Base-by-base conservation (phyloP, 208 protist genomes). In the Crithidia sp. region DNA sequence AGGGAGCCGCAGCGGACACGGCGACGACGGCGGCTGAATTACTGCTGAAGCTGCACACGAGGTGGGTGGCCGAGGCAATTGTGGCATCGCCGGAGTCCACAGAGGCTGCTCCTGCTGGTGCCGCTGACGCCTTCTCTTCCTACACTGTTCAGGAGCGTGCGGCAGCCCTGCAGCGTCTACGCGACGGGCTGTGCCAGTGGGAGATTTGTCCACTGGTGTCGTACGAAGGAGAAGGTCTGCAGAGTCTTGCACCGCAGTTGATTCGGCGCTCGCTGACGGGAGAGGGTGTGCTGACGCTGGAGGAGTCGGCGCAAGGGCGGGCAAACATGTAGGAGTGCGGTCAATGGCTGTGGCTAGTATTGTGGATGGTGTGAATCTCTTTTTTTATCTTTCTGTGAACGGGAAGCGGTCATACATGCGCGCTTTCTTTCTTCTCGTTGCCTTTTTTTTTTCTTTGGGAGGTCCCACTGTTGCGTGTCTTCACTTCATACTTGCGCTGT, bases 131-230 rank as follows among this genome's bases (percentile, higher is more conserved):
- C 63, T 5, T 16, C 9, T 7, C 12, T 49, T 17, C 47, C 12
- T 73, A 74, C 52, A 62, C 64, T 5, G 53, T 45, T 3, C 64
- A 64, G 17, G 64, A 76, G 13, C 63, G 76, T 9, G 65, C 40
- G 3, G 57, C 44, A 2, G 89, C 90, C 16, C 64, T 92, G 12
- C 64, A 65, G 55, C 45, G 71, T 9, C 60, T 96, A 16, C 58
- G 77, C 14, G 55, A 49, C 2, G 60, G 79, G 0, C 9, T 77
- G 28, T 56, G 76, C 2, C 57, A 44, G 19, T 91, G 94, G 56
- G 97, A 99, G 77, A 82, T 99, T 12, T 97, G 93, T 10, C 96
- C 98, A 7, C 76, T 98, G 0, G 80, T 98, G 2, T 95, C 91
- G 3, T 98, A 96, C 63, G 82, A 79, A 43, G 98, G 98, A 8